Evolutionary conservation across 495 filamentous ascomycete species (phyloP), one percentile per base, ranked within the genome.

Genomic region (Penicillium turbatum): DNA sequence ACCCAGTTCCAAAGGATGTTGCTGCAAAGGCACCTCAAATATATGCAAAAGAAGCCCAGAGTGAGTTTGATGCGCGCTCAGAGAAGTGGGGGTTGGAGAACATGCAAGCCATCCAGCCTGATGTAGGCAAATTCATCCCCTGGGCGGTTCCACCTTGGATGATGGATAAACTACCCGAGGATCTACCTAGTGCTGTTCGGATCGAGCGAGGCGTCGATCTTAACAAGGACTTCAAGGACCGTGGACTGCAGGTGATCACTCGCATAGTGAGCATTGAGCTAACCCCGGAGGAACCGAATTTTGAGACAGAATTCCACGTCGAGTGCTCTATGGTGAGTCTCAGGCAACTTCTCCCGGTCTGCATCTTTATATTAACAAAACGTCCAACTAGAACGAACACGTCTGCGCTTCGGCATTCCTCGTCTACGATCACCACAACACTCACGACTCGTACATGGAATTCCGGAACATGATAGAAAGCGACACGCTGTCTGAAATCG

Each of bases 181-280:
- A 61, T 27, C 55, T 63, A 24, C 62, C 61, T 1, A 54, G 40
- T 34, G 52, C 57, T 5, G 62, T 64, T 16, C 63, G 61, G 10
- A 66, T 65, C 26, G 56, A 59, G 37, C 56, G 55, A 7, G 41
- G 41, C 16, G 69, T 74, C 32, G 59, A 71, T 7, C 51, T 74
- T 21, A 65, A 58, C 34, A 55, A 58, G 19, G 61, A 70, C 40
- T 82, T 79, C 58, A 64, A 65, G 36, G 55, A 72, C 1, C 55
- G 62, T 2, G 73, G 71, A 1, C 48, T 77, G 12, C 74, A 78
- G 45, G 51, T 74, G 5, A 65, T 74, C 36, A 60, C 75, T 0
- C 69, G 73, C 16, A 16, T 77, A 0, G 38, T 68, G 1, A 63
- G 65, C 9, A 64, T 76, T 13, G 58, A 72, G 32, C 62, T 75